These are phyloP conservation scores for Boletus huronensis DNA, from an alignment of 768 basidiomycete species.

Conservation along the genomic window DNA sequence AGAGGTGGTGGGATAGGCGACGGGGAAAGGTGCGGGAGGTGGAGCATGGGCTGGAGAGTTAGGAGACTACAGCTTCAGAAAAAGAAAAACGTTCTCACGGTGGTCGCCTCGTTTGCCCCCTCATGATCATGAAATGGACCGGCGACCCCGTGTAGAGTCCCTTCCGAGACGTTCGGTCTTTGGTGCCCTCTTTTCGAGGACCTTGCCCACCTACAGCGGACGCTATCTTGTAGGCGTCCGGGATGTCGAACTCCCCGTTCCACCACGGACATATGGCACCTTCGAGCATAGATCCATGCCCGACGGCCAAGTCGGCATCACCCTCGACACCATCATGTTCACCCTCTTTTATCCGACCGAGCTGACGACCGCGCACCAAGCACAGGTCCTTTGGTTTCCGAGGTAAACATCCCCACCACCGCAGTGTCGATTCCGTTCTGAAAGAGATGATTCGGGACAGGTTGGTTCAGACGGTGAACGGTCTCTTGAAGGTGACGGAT, in stretches of 20 bases:
- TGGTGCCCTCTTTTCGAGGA: slow-evolving; percentile 23
- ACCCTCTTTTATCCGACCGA: slow-evolving; percentile 33
- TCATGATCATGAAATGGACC: background rate
- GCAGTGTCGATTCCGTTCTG: background rate
- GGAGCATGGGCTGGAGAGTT: slow-evolving; percentile 1
- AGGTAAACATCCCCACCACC: slow-evolving; percentile 13
- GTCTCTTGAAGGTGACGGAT: slow-evolving; percentile 32
- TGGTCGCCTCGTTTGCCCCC: too few species aligned
- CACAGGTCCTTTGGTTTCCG: slow-evolving; percentile 26
- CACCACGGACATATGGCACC: slow-evolving; percentile 22
- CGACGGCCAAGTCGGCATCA: slow-evolving; percentile 23
- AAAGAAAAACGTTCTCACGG: too few species aligned
- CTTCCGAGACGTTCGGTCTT: slow-evolving; percentile 3
- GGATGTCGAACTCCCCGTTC: slow-evolving; percentile 32
- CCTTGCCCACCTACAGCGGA: slow-evolving; percentile 31
- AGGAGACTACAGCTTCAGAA: too few species aligned
- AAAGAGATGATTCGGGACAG: slow-evolving; percentile 3
- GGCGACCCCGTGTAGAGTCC: background rate
- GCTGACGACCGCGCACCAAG: background rate
- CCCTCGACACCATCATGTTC: slow-evolving; percentile 30
- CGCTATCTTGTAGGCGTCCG: slow-evolving; percentile 30
- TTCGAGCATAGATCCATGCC: slow-evolving; percentile 26
- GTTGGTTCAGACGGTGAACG: slow-evolving; percentile 31
- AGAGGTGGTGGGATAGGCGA: slow-evolving; percentile 17
- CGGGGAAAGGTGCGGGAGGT: background rate